Evolutionary conservation across 2,329 filamentous ascomycete species (phyloP).

Genomic region (Pseudogymnoascus sp.): DNA sequence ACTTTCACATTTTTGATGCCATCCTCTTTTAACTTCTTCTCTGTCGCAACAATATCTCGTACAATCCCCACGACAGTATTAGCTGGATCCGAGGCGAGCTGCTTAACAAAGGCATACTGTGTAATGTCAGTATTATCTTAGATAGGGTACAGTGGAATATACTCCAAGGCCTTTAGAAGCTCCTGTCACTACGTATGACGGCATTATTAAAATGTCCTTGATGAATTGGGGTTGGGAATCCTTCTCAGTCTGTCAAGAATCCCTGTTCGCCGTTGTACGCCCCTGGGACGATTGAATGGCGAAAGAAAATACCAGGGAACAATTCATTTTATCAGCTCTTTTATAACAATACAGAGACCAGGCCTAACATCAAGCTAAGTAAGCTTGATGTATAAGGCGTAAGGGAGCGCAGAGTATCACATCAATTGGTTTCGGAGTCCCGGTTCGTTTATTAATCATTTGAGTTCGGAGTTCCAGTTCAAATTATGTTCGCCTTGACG

Average conservation of each 20-base stretch:
- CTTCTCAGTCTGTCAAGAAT: background rate
- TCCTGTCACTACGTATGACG: constrained; percentile 4
- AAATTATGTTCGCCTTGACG: background rate
- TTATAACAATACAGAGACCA: background rate
- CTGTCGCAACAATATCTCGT: constrained; percentile 35
- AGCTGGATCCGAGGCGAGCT: constrained; percentile 34
- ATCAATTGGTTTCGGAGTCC: background rate
- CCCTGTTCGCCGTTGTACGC: background rate
- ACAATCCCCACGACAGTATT: constrained; percentile 39
- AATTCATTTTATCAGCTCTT: background rate
- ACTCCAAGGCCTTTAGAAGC: background rate
- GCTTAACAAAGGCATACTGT: constrained; percentile 41
- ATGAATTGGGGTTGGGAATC: background rate
- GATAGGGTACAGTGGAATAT: background rate
- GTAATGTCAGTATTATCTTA: background rate
- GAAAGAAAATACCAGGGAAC: background rate
- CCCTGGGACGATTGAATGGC: background rate
- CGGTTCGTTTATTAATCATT: background rate
- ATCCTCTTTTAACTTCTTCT: constrained; percentile 24
- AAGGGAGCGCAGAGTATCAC: background rate
- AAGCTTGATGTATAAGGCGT: background rate
- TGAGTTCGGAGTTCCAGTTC: background rate
- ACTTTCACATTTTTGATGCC: constrained; percentile 35
- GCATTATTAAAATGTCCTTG: background rate
- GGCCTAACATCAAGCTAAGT: background rate